Percentiles rank a stretch among this genome's conserved stretches.
Evolutionary conservation across 495 filamentous ascomycete species (phyloP).

Genomic region (Corynascus novoguineensis): DNA sequence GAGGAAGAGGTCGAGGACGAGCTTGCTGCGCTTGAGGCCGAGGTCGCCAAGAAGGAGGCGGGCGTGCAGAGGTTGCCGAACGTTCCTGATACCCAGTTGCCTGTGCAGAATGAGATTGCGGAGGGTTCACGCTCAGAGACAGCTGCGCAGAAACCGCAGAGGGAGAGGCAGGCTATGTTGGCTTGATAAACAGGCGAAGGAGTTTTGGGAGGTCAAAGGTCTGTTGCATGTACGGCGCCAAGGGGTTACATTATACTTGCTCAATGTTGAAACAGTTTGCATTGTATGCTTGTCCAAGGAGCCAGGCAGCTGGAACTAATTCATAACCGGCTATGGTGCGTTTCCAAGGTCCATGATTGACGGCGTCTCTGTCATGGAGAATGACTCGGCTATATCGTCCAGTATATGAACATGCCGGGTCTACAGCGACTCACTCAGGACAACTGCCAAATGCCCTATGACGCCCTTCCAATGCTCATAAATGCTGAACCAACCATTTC

Average conservation of each 20-base stretch:
- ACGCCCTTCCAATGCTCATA: constrained; percentile 13
- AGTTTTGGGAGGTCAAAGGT: neutral
- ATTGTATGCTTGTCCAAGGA: neutral
- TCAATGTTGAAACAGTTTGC: neutral
- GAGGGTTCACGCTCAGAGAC: constrained; percentile 25
- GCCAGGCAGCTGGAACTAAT: too few species aligned
- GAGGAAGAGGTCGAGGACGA: constrained; percentile 98
- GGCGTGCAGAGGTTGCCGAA: constrained; percentile 46
- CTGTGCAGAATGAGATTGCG: constrained; percentile 24
- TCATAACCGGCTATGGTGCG: too few species aligned
- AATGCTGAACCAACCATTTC: neutral
- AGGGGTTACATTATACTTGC: neutral
- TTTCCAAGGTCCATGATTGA: neutral
- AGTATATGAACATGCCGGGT: neutral
- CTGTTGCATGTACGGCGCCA: constrained; percentile 10
- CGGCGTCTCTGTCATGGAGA: neutral
- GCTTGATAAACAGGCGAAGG: constrained; percentile 25
- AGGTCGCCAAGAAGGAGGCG: constrained; percentile 38
- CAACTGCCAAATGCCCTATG: constrained; percentile 7
- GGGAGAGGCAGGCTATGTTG: constrained; percentile 43
- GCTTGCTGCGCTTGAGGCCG: constrained; percentile 68
- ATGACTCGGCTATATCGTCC: neutral
- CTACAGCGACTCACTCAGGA: neutral
- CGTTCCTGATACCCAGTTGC: constrained; percentile 49
- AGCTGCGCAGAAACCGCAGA: constrained; percentile 19